Conservation (phyloP, 139 green algal genomes). For the Chlamydomonas incerta region DNA sequence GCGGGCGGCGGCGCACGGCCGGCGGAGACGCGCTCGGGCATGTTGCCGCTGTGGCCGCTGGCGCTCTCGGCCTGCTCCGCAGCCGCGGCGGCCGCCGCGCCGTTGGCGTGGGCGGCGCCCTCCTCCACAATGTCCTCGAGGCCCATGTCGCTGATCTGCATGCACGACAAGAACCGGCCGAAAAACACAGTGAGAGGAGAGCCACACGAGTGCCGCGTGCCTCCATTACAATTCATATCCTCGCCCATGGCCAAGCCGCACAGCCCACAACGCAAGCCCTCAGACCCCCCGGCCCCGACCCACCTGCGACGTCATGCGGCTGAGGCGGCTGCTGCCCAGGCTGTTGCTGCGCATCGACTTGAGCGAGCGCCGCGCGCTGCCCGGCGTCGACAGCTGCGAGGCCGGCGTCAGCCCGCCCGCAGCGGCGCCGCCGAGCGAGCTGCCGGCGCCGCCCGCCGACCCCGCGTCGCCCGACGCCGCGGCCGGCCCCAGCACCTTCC, state of each 20-base stretch:
- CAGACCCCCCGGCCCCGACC: too few relatives aligned
- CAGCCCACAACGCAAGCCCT: too few relatives aligned
- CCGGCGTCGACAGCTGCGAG: not conserved
- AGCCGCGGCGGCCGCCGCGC: not conserved
- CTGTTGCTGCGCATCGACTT: slow-evolving; percentile 1
- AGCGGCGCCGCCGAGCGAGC: not conserved
- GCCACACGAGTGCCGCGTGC: too few relatives aligned
- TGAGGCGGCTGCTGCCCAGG: slow-evolving; percentile 27
- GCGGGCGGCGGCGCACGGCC: slow-evolving; percentile 5
- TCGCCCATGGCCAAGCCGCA: too few relatives aligned
- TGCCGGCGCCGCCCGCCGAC: not conserved
- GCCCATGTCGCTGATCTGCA: not conserved
- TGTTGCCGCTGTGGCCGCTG: not conserved
- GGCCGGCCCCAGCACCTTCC: not conserved
- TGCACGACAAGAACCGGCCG: too few relatives aligned
- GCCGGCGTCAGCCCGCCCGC: not conserved
- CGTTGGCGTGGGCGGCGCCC: not conserved
- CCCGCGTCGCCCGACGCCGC: not conserved
- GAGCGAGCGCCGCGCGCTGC: not conserved
- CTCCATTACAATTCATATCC: too few relatives aligned
- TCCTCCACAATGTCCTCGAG: slow-evolving; percentile 32
- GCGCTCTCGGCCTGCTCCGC: not conserved
- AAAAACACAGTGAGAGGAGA: too few relatives aligned
- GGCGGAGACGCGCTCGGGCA: not conserved
- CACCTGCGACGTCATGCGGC: not conserved